Conservation (phyloP, 2,329 filamentous ascomycete species). For the Waltergamsia citrina region DNA sequence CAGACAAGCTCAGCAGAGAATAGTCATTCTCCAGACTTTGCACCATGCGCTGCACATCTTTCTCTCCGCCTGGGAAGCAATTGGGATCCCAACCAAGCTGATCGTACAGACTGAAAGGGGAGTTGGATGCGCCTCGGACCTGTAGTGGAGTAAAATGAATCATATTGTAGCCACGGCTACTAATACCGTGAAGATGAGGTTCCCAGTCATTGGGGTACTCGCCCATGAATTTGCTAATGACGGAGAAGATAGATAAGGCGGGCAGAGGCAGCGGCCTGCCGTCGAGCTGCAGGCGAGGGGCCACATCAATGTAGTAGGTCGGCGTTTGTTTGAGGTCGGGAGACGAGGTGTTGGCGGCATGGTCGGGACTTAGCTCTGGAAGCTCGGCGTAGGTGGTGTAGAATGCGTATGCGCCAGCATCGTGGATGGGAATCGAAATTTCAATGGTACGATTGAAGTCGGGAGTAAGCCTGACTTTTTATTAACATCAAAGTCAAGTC, state of each 20-base stretch:
- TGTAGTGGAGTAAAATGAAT: slow-evolving; percentile 95
- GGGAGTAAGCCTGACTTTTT: slow-evolving; percentile 61
- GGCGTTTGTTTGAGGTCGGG: slow-evolving; percentile 54
- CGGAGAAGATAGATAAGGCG: slow-evolving; percentile 83
- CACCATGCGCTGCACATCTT: slow-evolving; percentile 70
- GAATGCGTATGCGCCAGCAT: slow-evolving; percentile 84
- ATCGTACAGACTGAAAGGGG: slow-evolving; percentile 93
- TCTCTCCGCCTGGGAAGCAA: slow-evolving; percentile 77
- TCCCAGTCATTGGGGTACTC: slow-evolving; percentile 86
- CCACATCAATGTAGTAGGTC: slow-evolving; percentile 88
- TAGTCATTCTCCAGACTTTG: slow-evolving; percentile 75
- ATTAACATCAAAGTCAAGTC: background rate
- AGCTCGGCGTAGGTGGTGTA: slow-evolving; percentile 88
- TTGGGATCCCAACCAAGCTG: slow-evolving; percentile 78
- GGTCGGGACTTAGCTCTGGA: slow-evolving; percentile 46
- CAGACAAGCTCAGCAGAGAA: slow-evolving; percentile 78
- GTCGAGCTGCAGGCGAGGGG: slow-evolving; percentile 68
- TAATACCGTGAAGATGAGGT: slow-evolving; percentile 78
- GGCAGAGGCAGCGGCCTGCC: slow-evolving; percentile 69
- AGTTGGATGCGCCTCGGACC: slow-evolving; percentile 81
- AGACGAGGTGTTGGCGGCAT: slow-evolving; percentile 15
- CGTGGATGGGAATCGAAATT: slow-evolving; percentile 77
- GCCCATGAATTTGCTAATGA: slow-evolving; percentile 98
- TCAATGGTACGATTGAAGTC: slow-evolving; percentile 89
- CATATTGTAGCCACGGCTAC: slow-evolving; percentile 94